phyloP scores from a whole-genome alignment of 139 green algal genomes.

The Mychonastes homosphaera region DNA sequence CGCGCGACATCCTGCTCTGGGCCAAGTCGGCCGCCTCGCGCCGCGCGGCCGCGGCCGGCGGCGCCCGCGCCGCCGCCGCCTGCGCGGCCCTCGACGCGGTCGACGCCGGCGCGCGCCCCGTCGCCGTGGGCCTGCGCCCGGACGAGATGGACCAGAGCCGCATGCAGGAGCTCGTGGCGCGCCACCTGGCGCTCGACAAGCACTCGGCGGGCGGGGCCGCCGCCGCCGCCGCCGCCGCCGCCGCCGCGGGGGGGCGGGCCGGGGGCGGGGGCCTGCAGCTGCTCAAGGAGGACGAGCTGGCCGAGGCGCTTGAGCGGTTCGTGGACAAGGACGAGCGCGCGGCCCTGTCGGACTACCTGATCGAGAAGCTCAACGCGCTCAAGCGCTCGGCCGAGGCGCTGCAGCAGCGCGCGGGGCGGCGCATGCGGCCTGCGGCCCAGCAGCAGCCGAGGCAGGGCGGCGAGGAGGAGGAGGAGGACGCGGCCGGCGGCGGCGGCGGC shows the following conservation, averaged over 20 bases:
- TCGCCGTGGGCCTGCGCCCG: constrained; percentile 21
- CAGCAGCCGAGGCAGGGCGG: no score
- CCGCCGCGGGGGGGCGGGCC: neutral
- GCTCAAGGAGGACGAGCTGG: constrained; percentile 53
- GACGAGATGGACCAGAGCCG: constrained; percentile 68
- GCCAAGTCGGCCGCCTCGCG: constrained; percentile 51
- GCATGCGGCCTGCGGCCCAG: no score
- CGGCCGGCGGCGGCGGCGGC: no score
- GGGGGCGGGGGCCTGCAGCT: constrained; percentile 38
- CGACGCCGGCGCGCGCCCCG: neutral
- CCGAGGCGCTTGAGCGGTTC: constrained; percentile 66
- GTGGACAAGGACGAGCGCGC: constrained; percentile 87
- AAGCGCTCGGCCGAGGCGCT: no score
- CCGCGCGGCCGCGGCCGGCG: constrained; percentile 1
- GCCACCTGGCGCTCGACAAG: constrained; percentile 43
- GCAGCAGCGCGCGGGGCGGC: no score
- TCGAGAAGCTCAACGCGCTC: no score
- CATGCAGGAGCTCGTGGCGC: constrained; percentile 62
- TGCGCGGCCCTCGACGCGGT: constrained; percentile 9
- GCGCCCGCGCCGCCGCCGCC: neutral
- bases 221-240: neutral
- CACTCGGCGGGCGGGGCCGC: neutral
- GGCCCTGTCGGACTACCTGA: constrained; percentile 28
- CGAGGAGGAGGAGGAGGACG: no score
- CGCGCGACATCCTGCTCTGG: constrained; percentile 68